Evolutionary conservation across 257 asterid genomes (phyloP).

Genomic region (Solanum megistacrolobum): DNA sequence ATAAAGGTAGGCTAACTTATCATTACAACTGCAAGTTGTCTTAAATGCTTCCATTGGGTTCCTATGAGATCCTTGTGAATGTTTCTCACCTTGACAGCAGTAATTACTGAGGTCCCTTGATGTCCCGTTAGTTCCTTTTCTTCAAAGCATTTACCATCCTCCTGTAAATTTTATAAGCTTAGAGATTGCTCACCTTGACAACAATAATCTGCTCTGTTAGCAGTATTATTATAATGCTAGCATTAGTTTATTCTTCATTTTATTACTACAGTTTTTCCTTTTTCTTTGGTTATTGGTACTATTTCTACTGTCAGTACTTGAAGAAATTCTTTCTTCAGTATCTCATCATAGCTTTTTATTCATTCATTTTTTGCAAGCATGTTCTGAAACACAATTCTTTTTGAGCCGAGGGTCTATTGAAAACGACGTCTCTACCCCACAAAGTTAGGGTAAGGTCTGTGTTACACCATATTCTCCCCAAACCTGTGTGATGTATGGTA

Average conservation of each 20-base stretch:
- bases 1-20: conserved; percentile 49
- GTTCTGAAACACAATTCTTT: not conserved
- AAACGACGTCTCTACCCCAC: not conserved
- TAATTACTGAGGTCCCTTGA: not conserved
- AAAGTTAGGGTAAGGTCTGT: not conserved
- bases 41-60: not conserved
- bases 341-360: not conserved
- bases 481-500: not conserved
- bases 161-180: not conserved
- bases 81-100: not conserved
- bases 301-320: not conserved
- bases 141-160: not conserved
- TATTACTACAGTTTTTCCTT: not conserved
- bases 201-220: not conserved
- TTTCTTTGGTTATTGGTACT: not conserved
- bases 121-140: not conserved
- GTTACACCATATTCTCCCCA: not conserved
- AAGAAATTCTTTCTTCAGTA: not conserved
- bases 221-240: not conserved
- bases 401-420: not conserved
- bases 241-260: not conserved
- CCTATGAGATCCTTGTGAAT: not conserved
- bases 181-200: not conserved
- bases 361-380: not conserved
- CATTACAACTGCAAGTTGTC: not conserved